Conservation (phyloP, 1,284 basidiomycete species). For the Trichosporon inkin region DNA sequence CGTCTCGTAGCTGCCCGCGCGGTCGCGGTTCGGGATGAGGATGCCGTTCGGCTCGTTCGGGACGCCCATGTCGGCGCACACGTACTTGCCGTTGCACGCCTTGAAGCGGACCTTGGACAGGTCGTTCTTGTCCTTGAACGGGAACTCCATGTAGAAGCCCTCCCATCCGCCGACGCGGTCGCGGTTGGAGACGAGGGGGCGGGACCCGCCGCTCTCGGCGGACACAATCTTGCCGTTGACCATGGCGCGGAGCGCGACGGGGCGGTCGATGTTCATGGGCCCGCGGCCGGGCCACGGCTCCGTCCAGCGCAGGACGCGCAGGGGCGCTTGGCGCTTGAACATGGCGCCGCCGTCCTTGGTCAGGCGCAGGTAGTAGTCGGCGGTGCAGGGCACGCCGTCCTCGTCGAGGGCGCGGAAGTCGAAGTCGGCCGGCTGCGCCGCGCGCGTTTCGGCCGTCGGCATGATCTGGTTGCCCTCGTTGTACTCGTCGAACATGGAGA, state of each 20-base stretch:
- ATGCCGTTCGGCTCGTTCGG: background rate
- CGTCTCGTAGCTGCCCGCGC: slow-evolving; percentile 13
- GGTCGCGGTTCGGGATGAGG: slow-evolving; percentile 10
- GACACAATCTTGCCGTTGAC: slow-evolving; percentile 15
- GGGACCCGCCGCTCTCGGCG: slow-evolving; percentile 16
- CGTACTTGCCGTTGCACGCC: slow-evolving; percentile 14
- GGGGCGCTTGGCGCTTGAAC: slow-evolving; percentile 15
- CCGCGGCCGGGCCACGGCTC: slow-evolving; percentile 22
- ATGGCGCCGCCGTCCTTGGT: slow-evolving; percentile 18
- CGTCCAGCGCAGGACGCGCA: slow-evolving; percentile 13
- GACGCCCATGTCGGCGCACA: slow-evolving; percentile 11
- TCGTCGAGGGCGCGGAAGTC: slow-evolving; percentile 20
- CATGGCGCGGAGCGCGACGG: slow-evolving; percentile 11
- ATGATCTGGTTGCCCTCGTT: slow-evolving; percentile 25
- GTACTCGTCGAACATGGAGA: slow-evolving; percentile 27
- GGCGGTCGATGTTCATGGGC: background rate
- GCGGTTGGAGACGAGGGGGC: slow-evolving; percentile 11
- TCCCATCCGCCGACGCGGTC: slow-evolving; percentile 13
- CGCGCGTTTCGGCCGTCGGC: slow-evolving; percentile 21
- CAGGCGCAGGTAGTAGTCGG: slow-evolving; percentile 26
- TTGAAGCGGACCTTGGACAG: slow-evolving; percentile 8
- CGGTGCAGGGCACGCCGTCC: slow-evolving; percentile 21
- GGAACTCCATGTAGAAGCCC: slow-evolving; percentile 8
- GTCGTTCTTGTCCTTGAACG: background rate
- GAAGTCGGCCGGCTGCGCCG: slow-evolving; percentile 19